These are phyloP conservation scores for Fusarium brachygibbosum DNA, from an alignment of 2,329 filamentous ascomycete genomes.

Conservation along the genomic window DNA sequence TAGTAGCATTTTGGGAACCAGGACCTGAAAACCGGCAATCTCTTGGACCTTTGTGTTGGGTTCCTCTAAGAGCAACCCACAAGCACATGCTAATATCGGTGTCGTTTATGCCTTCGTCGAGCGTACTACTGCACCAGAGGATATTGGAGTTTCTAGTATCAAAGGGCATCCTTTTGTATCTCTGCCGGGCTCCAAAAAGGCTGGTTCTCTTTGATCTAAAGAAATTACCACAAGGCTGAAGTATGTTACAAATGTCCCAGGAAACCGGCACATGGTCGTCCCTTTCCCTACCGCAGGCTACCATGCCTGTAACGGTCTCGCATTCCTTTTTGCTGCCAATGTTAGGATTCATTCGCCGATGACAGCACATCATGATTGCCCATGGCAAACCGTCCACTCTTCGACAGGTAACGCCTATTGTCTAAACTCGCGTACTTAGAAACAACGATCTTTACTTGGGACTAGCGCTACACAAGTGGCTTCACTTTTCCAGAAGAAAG, in stretches of 20 bases:
- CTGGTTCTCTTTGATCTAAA: not conserved
- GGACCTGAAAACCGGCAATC: not conserved
- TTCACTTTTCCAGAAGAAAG: not conserved
- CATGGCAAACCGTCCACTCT: not conserved
- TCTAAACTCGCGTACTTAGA: constrained; percentile 7
- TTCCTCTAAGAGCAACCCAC: not conserved
- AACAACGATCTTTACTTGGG: constrained; percentile 1
- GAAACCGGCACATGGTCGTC: not conserved
- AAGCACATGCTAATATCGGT: not conserved
- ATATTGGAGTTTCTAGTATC: too few species aligned
- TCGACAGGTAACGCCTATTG: not conserved
- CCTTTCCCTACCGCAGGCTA: not conserved
- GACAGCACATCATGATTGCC: not conserved
- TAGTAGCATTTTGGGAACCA: not conserved
- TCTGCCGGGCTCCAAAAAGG: not conserved
- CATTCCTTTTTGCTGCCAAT: not conserved
- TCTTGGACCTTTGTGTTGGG: not conserved
- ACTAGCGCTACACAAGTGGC: constrained; percentile 8
- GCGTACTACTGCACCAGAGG: not conserved
- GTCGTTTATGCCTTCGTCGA: not conserved
- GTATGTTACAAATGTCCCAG: not conserved
- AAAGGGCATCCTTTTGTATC: not conserved
- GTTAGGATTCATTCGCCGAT: not conserved
- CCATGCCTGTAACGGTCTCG: not conserved
- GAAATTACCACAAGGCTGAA: not conserved